phyloP scores from a whole-genome alignment of 1,284 basidiomycete genomes.

The Exsudoporus floridanus region DNA sequence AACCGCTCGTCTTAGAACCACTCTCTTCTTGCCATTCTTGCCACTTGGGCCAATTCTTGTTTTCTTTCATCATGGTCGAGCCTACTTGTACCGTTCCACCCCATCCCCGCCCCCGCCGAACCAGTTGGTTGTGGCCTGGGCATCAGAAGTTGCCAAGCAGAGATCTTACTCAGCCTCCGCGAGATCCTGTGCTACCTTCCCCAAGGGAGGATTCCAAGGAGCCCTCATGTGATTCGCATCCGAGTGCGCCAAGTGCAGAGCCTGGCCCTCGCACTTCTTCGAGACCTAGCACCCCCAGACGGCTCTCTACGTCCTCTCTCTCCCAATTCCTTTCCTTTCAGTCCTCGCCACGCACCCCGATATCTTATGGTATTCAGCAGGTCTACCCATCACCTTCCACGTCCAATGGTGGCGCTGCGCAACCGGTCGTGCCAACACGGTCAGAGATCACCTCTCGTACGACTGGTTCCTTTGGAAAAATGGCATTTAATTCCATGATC shows the following conservation, averaged over 20 bases:
- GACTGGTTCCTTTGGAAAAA: slow-evolving; percentile 56
- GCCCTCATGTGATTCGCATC: background rate
- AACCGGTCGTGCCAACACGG: slow-evolving; percentile 16
- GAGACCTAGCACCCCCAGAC: slow-evolving; percentile 21
- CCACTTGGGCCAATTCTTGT: slow-evolving; percentile 2
- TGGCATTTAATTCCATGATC: slow-evolving; percentile 70
- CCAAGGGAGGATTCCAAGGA: slow-evolving; percentile 14
- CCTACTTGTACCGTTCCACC: slow-evolving; percentile 3
- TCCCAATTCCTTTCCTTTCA: slow-evolving; percentile 29
- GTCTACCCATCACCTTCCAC: slow-evolving; percentile 8
- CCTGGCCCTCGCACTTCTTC: slow-evolving; percentile 6
- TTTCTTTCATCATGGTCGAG: slow-evolving; percentile 26
- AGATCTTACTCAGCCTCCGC: slow-evolving; percentile 15
- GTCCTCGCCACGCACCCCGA: slow-evolving; percentile 13
- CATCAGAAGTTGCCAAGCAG: slow-evolving; percentile 23
- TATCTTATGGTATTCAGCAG: slow-evolving; percentile 24
- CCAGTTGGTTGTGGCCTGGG: slow-evolving; percentile 31
- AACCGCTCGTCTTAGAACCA: slow-evolving; percentile 20
- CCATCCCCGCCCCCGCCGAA: slow-evolving; percentile 16
- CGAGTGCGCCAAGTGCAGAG: slow-evolving; percentile 2
- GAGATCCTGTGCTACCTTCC: slow-evolving; percentile 18
- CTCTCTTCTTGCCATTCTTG: slow-evolving; percentile 8
- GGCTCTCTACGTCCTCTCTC: slow-evolving; percentile 26
- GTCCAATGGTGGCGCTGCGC: slow-evolving; percentile 11
- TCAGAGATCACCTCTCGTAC: slow-evolving; percentile 35